These are phyloP conservation scores for Clarireedia hainanense DNA, from an alignment of 2,329 filamentous ascomycete genomes.

Conservation along the genomic window DNA sequence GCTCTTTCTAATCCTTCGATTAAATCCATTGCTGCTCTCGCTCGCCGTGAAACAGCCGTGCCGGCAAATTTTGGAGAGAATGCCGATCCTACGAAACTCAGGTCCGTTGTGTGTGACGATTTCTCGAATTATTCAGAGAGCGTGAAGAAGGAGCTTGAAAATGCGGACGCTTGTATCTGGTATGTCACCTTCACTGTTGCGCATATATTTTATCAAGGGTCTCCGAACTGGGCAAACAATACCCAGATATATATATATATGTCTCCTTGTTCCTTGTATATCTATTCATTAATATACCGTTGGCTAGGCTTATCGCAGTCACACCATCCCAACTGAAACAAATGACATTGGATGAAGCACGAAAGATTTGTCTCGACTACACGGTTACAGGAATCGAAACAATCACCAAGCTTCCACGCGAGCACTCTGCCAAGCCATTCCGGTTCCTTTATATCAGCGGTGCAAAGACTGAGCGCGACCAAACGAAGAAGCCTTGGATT, in stretches of 20 bases:
- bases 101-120: conserved; percentile 26
- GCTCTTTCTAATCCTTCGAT: conserved; percentile 25
- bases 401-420: conserved; percentile 21
- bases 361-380: conserved; percentile 35
- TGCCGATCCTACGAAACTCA: conserved; percentile 23
- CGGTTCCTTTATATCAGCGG: conserved; percentile 45
- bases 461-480: conserved; percentile 36
- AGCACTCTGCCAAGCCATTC: conserved; percentile 30
- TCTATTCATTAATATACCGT: neutral
- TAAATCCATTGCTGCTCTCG: conserved; percentile 27
- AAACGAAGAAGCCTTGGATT: conserved; percentile 33
- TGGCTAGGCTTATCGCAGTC: conserved; percentile 35
- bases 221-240: neutral
- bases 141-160: conserved; percentile 26
- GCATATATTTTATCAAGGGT: neutral
- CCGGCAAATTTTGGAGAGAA: conserved; percentile 8
- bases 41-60: conserved; percentile 18
- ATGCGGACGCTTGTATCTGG: conserved; percentile 33
- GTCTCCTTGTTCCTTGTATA: neutral
- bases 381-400: conserved; percentile 31
- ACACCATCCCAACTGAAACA: conserved; percentile 31
- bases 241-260: neutral
- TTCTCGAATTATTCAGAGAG: conserved; percentile 29
- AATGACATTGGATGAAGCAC: conserved; percentile 31
- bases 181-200: conserved; percentile 12